Percentiles rank a stretch among this genome's conserved stretches.
These are phyloP conservation scores for Boletus edulis DNA, from an alignment of 768 basidiomycete species.

Conservation along the genomic window DNA sequence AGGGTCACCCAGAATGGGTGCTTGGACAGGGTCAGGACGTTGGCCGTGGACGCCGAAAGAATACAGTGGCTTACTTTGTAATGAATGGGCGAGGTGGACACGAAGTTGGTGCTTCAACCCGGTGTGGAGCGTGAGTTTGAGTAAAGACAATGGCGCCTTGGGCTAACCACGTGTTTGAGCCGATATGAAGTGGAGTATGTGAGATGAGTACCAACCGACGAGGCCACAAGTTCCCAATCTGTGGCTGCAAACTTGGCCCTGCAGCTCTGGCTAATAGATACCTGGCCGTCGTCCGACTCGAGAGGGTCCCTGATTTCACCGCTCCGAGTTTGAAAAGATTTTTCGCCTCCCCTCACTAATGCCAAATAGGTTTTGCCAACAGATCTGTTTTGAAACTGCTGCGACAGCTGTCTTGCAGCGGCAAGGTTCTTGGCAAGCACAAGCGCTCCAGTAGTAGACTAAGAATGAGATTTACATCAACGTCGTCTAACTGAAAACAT, in stretches of 20 bases:
- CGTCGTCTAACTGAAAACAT: neutral
- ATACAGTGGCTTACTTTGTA: slow-evolving; percentile 40
- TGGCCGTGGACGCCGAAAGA: neutral
- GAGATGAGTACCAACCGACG: slow-evolving; percentile 46
- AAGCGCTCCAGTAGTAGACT: slow-evolving; percentile 65
- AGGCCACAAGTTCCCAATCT: slow-evolving; percentile 59
- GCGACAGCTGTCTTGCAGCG: slow-evolving; percentile 47
- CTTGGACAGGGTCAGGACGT: slow-evolving; percentile 34
- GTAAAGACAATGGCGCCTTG: slow-evolving; percentile 50
- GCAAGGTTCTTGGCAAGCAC: slow-evolving; percentile 47
- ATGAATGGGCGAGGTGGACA: slow-evolving; percentile 53
- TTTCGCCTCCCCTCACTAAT: slow-evolving; percentile 51
- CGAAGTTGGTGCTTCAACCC: slow-evolving; percentile 72
- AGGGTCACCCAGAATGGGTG: slow-evolving; percentile 64
- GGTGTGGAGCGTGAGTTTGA: slow-evolving; percentile 55
- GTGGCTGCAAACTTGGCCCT: slow-evolving; percentile 32
- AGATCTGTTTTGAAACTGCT: slow-evolving; percentile 49
- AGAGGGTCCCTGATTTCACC: slow-evolving; percentile 46
- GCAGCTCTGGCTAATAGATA: slow-evolving; percentile 31
- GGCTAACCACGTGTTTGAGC: slow-evolving; percentile 32
- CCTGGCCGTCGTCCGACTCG: slow-evolving; percentile 42
- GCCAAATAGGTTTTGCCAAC: slow-evolving; percentile 64
- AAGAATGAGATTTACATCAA: neutral
- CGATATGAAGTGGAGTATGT: slow-evolving; percentile 16
- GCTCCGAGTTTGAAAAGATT: slow-evolving; percentile 40